These are phyloP conservation scores for Penicillium paradoxum DNA, from an alignment of 495 filamentous ascomycete genomes.

Conservation along the genomic window DNA sequence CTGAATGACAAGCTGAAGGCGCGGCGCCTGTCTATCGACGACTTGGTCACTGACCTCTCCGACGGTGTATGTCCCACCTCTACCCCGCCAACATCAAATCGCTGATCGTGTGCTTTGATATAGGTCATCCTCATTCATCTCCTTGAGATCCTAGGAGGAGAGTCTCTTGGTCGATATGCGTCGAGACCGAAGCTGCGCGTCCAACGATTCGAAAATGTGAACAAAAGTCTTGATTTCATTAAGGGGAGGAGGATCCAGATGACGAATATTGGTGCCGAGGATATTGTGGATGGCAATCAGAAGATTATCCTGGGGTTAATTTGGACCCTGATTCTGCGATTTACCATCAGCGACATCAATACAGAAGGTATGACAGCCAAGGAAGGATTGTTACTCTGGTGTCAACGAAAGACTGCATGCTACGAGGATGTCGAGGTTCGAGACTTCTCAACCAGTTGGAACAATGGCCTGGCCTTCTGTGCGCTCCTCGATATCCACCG, in stretches of 20 bases:
- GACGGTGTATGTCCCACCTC: slow-evolving; percentile 67
- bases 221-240: slow-evolving; percentile 89
- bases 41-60: slow-evolving; percentile 81
- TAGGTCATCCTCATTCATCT: slow-evolving; percentile 93
- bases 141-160: slow-evolving; percentile 87
- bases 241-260: slow-evolving; percentile 87
- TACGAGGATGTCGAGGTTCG: slow-evolving; percentile 93
- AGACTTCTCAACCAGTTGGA: slow-evolving; percentile 95
- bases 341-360: slow-evolving; percentile 98
- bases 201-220: slow-evolving; percentile 97
- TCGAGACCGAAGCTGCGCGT: slow-evolving; percentile 92
- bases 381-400: slow-evolving; percentile 92
- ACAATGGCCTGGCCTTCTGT: slow-evolving; percentile 94
- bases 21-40: slow-evolving; percentile 68
- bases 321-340: slow-evolving; percentile 95
- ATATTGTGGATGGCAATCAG: slow-evolving; percentile 95
- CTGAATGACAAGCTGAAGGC: slow-evolving; percentile 88
- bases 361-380: slow-evolving; percentile 97
- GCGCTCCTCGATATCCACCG: slow-evolving; percentile 95
- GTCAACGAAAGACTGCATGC: slow-evolving; percentile 96
- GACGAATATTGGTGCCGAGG: slow-evolving; percentile 97
- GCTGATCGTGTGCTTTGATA: slow-evolving; percentile 1
- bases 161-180: slow-evolving; percentile 94
- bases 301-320: slow-evolving; percentile 97
- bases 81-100: slow-evolving; percentile 1